A percentile compares a stretch with the other conserved stretches of the same genome.
These are phyloP conservation scores for Protea cynaroides DNA, from an alignment of 164 flowering plant genomes.

Conservation along the genomic window DNA sequence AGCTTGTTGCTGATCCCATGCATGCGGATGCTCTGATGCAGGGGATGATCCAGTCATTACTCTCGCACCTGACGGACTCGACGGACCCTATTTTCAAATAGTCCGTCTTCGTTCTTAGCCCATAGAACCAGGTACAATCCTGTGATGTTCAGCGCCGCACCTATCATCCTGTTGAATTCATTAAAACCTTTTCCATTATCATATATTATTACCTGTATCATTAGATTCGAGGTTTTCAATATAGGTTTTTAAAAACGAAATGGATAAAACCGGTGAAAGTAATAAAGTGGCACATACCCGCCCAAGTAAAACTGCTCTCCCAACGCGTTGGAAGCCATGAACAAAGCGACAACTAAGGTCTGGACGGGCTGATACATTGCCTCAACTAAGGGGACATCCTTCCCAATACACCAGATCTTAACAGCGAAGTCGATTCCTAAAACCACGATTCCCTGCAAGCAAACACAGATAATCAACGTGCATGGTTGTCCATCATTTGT, in stretches of 20 bases:
- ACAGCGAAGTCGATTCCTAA: constrained; percentile 99
- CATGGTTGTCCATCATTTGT: too few species aligned
- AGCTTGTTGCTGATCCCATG: constrained; percentile 21
- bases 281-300: constrained; percentile 40
- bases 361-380: constrained; percentile 99
- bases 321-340: constrained; percentile 79
- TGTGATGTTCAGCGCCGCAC: constrained; percentile 74
- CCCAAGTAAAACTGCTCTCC: constrained; percentile 98
- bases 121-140: constrained; percentile 92
- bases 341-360: constrained; percentile 97
- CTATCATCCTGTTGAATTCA: constrained; percentile 98
- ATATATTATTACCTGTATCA: too few species aligned
- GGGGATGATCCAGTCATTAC: constrained; percentile 28
- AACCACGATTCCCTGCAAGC: constrained; percentile 85
- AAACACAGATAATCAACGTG: background rate
- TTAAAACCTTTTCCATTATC: too few species aligned
- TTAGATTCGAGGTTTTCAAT: too few species aligned
- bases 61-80: too few species aligned
- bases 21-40: constrained; percentile 25
- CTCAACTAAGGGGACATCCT: constrained; percentile 98
- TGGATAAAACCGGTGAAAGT: background rate
- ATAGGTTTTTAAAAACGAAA: too few species aligned
- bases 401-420: constrained; percentile 99
- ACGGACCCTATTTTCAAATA: constrained; percentile 37
- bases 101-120: constrained; percentile 86